These are phyloP conservation scores for Aureobasidium melanogenum DNA, from an alignment of 2,329 filamentous ascomycete species.

Conservation along the genomic window DNA sequence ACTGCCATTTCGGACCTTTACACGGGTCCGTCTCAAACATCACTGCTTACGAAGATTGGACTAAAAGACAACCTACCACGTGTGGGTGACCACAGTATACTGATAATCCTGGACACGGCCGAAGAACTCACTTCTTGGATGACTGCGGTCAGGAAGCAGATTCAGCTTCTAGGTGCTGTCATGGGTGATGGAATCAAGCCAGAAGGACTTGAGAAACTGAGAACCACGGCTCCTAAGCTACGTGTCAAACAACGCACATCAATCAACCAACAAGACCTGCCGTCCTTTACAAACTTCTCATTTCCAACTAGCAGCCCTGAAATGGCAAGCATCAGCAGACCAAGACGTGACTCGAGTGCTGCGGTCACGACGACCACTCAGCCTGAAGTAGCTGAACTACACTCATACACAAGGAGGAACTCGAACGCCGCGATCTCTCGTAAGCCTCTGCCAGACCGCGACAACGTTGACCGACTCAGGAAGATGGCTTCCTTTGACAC, in stretches of 20 bases:
- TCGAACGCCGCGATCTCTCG: not conserved
- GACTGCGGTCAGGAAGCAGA: conserved; percentile 56
- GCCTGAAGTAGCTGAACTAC: not conserved
- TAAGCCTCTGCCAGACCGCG: not conserved
- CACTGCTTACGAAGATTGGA: conserved; percentile 45
- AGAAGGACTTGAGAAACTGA: not conserved
- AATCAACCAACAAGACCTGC: not conserved
- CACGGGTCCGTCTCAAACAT: not conserved
- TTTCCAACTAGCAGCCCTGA: not conserved
- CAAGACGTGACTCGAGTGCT: not conserved
- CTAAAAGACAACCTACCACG: conserved; percentile 48
- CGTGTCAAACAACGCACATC: not conserved
- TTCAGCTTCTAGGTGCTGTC: conserved; percentile 60
- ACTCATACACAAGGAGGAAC: not conserved
- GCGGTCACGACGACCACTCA: not conserved
- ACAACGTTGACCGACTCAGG: not conserved
- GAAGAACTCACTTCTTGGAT: conserved; percentile 74
- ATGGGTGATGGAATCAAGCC: conserved; percentile 10
- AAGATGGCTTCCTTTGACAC: conserved; percentile 7
- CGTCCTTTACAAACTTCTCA: conserved; percentile 1
- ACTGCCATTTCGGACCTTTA: not conserved
- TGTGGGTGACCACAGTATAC: conserved; percentile 52
- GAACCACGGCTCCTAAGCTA: not conserved
- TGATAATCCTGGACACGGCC: conserved; percentile 64
- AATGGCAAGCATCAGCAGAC: not conserved